Evolutionary conservation across 208 protist species (phyloP).

Genomic region (Phytomonas sp.): DNA sequence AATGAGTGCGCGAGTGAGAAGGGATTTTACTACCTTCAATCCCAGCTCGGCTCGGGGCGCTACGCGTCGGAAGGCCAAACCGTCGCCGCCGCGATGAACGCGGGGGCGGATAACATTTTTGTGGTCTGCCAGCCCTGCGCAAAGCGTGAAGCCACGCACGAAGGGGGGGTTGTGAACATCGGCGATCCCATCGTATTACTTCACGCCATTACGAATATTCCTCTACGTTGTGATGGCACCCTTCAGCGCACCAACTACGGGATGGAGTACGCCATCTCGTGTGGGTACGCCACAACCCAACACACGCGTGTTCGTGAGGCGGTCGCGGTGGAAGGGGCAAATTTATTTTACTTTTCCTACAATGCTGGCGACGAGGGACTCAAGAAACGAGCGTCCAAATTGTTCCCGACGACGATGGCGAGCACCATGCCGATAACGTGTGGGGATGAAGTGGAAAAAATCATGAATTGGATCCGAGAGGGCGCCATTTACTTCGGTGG

Average conservation of each 20-base stretch:
- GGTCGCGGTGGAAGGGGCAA: conserved; percentile 45
- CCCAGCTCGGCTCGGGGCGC: conserved; percentile 35
- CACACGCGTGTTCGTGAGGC: conserved; percentile 31
- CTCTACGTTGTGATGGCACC: conserved; percentile 33
- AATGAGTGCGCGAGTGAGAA: conserved; percentile 51
- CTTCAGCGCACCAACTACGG: conserved; percentile 44
- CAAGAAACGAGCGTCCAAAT: not conserved
- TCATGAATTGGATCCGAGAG: conserved; percentile 30
- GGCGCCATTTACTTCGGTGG: conserved; percentile 57
- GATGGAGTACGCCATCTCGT: conserved; percentile 48
- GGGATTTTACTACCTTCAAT: conserved; percentile 67
- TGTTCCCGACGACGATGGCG: conserved; percentile 2
- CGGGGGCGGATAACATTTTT: conserved; percentile 61
- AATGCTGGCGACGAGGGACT: conserved; percentile 1
- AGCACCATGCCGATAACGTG: conserved; percentile 30
- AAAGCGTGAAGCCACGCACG: conserved; percentile 36
- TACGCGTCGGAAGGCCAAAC: conserved; percentile 34
- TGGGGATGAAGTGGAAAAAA: conserved; percentile 25
- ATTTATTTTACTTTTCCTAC: conserved; percentile 45
- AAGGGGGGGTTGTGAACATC: conserved; percentile 48
- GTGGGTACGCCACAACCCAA: conserved; percentile 32
- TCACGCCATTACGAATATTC: conserved; percentile 64
- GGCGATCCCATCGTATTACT: conserved; percentile 69
- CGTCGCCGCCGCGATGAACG: conserved; percentile 34
- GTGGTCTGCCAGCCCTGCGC: conserved; percentile 39